Conservation (phyloP, 1,284 basidiomycete species). For the Takashimella koratensis region DNA sequence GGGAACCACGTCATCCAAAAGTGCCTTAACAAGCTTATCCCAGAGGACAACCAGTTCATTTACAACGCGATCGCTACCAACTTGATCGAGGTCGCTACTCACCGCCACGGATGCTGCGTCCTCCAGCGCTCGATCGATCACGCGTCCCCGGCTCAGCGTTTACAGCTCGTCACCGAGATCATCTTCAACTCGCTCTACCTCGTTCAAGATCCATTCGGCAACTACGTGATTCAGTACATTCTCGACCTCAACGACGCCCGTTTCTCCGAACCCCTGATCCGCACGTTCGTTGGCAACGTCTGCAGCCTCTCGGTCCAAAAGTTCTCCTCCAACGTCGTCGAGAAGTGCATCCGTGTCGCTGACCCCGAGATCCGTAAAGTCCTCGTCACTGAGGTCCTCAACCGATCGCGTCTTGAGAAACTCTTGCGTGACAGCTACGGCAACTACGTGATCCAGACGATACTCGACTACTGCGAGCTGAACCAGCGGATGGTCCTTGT, state of each 20-base stretch:
- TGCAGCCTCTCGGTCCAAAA: constrained; percentile 98
- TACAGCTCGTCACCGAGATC: constrained; percentile 98
- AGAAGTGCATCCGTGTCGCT: constrained; percentile 92
- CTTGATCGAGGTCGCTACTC: constrained; percentile 98
- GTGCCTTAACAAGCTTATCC: constrained; percentile 94
- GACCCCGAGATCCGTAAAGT: constrained; percentile 91
- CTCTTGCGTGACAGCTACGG: constrained; percentile 89
- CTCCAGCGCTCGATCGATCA: constrained; percentile 98
- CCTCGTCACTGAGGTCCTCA: constrained; percentile 92
- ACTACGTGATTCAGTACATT: constrained; percentile 69
- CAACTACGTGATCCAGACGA: constrained; percentile 93
- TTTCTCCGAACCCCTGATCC: constrained; percentile 95
- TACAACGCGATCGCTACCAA: constrained; percentile 99
- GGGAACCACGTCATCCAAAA: constrained; percentile 99
- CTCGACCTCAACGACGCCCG: constrained; percentile 96
- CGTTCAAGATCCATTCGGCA: constrained; percentile 96
- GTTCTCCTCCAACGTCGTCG: constrained; percentile 44
- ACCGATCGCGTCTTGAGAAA: constrained; percentile 92
- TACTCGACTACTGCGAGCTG: constrained; percentile 90
- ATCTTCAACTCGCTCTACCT: constrained; percentile 96
- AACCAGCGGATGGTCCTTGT: constrained; percentile 76
- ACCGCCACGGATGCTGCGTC: constrained; percentile 98
- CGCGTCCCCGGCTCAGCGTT: constrained; percentile 77
- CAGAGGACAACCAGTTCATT: constrained; percentile 99
- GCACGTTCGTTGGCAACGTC: constrained; percentile 96